A percentile compares a stretch with the other conserved stretches of the same genome.
Evolutionary conservation across 257 asterid genomes (phyloP).

Genomic region (Solanum appendiculatum): DNA sequence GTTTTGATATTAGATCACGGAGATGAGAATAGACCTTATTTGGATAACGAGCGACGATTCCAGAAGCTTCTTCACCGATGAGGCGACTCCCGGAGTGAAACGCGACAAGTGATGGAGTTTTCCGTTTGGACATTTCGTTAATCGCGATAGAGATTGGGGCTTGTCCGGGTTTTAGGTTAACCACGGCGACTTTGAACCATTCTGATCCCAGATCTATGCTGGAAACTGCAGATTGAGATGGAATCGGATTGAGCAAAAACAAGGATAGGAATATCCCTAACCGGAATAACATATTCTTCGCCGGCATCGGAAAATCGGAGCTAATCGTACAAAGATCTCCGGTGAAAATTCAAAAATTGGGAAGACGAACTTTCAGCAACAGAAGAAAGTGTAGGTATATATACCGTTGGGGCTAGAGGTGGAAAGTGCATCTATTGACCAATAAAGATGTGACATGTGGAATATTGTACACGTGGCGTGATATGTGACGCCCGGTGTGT

Average conservation of each 20-base stretch:
- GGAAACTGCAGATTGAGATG: conserved; percentile 73
- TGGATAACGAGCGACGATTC: conserved; percentile 85
- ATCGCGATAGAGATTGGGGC: conserved; percentile 89
- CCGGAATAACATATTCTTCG: conserved; percentile 14
- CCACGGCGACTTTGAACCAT: conserved; percentile 90
- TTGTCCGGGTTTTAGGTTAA: conserved; percentile 88
- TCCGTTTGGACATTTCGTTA: conserved; percentile 96
- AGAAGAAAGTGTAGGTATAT: conserved; percentile 7
- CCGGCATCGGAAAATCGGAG: neutral
- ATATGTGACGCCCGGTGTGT: conserved; percentile 44
- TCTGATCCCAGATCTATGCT: conserved; percentile 99
- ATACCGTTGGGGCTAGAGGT: conserved; percentile 16
- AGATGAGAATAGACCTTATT: conserved; percentile 67
- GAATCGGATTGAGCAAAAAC: conserved; percentile 21
- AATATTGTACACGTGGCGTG: conserved; percentile 31
- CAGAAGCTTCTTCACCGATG: conserved; percentile 83
- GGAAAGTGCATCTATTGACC: conserved; percentile 17
- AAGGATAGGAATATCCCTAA: conserved; percentile 31
- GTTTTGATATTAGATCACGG: conserved; percentile 55
- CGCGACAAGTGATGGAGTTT: conserved; percentile 76
- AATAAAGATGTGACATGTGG: conserved; percentile 28
- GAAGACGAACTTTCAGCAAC: neutral
- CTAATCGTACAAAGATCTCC: neutral
- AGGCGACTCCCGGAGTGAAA: conserved; percentile 64
- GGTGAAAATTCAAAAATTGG: neutral